phyloP scores from a whole-genome alignment of 129 eudicot genomes.

The Pseudognaphalium luteoalbum region DNA sequence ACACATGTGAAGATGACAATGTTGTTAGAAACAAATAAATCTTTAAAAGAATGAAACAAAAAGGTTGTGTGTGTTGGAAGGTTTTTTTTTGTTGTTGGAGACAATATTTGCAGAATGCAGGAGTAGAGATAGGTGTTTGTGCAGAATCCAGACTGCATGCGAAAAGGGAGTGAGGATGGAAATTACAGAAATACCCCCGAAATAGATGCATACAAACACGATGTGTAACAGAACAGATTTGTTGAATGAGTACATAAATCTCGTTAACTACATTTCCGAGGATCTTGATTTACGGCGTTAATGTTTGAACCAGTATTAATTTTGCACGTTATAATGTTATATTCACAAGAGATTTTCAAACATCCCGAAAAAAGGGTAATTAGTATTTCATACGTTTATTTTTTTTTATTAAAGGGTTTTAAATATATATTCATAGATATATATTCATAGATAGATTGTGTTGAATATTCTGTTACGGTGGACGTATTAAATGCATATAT shows the following conservation, averaged over 20 bases:
- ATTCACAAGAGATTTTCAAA: constrained; percentile 1
- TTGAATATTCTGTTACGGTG: no score
- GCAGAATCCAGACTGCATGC: constrained; percentile 33
- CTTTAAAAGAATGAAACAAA: constrained; percentile 15
- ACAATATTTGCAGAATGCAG: constrained; percentile 31
- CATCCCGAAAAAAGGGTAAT: constrained; percentile 6
- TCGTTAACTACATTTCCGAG: constrained; percentile 7
- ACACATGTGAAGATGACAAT: constrained; percentile 14
- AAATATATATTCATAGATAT: no score
- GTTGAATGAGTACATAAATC: background rate
- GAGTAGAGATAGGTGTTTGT: constrained; percentile 26
- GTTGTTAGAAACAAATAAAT: constrained; percentile 15
- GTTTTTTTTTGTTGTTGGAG: constrained; percentile 21
- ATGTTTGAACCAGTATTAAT: constrained; percentile 1
- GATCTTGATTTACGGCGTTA: constrained; percentile 13
- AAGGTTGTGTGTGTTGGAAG: constrained; percentile 27
- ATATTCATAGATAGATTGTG: no score
- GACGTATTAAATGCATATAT: no score
- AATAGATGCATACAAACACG: constrained; percentile 12
- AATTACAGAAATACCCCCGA: constrained; percentile 26
- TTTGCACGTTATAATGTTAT: background rate
- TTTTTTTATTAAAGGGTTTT: background rate
- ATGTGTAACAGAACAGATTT: constrained; percentile 9
- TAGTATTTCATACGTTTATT: no score
- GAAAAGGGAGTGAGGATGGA: background rate